Percentiles rank a stretch among this genome's conserved stretches.
Evolutionary conservation across 2,329 filamentous ascomycete genomes (phyloP).

Genomic region (Basipetospora chlamydospora): DNA sequence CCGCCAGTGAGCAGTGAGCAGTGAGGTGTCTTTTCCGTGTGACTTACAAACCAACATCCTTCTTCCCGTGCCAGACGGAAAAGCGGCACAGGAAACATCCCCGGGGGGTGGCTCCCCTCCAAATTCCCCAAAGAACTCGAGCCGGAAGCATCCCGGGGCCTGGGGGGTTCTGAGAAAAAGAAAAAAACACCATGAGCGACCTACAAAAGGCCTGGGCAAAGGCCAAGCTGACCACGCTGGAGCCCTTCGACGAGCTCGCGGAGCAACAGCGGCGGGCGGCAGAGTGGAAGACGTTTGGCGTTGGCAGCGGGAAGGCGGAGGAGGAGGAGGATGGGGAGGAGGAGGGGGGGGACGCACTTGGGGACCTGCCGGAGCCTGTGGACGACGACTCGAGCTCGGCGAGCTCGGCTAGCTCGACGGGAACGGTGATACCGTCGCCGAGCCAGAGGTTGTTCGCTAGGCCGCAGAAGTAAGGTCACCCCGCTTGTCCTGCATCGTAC

Average conservation of each 20-base stretch:
- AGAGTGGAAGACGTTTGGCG: too few relatives aligned
- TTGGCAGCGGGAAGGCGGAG: too few relatives aligned
- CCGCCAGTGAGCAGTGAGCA: too few relatives aligned
- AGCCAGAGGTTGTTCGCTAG: slow-evolving; percentile 60
- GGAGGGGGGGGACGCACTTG: not conserved
- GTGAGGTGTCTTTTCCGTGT: too few relatives aligned
- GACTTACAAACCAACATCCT: too few relatives aligned
- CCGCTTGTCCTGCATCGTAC: slow-evolving; percentile 9
- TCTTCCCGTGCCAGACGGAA: too few relatives aligned
- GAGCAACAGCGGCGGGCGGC: slow-evolving; percentile 21
- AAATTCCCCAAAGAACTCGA: too few relatives aligned
- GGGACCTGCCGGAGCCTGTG: slow-evolving; percentile 17
- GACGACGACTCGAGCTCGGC: slow-evolving; percentile 58
- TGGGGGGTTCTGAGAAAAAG: too few relatives aligned
- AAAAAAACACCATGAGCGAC: slow-evolving; percentile 75
- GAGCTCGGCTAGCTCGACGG: slow-evolving; percentile 61
- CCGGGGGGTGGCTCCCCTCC: too few relatives aligned
- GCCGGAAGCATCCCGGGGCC: too few relatives aligned
- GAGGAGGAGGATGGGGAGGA: too few relatives aligned
- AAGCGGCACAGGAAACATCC: too few relatives aligned
- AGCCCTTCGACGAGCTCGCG: slow-evolving; percentile 35
- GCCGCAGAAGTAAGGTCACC: slow-evolving; percentile 52
- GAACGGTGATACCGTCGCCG: slow-evolving; percentile 73
- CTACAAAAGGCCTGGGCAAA: slow-evolving; percentile 68
- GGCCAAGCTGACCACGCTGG: slow-evolving; percentile 50